Percentiles rank a stretch among this genome's conserved stretches.
These are phyloP conservation scores for Dactylellina leptospora DNA, from an alignment of 2,329 filamentous ascomycete species.

Conservation along the genomic window DNA sequence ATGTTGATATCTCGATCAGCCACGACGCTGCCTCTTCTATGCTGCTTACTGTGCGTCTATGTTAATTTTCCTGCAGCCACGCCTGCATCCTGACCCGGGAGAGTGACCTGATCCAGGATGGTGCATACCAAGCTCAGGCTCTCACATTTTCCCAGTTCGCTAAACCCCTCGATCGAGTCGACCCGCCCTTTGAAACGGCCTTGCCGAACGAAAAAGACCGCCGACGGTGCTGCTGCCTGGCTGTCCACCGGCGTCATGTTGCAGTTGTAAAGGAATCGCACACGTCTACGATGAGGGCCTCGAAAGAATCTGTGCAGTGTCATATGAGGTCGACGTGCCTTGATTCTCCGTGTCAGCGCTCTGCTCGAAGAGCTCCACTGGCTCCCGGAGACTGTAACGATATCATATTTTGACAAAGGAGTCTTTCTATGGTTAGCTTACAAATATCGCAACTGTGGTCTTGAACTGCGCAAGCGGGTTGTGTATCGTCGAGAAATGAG, in stretches of 20 bases:
- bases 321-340: too few relatives aligned
- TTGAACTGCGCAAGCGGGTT: too few relatives aligned
- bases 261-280: not conserved
- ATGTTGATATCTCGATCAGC: too few relatives aligned
- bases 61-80: not conserved
- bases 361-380: too few relatives aligned
- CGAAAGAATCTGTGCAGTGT: too few relatives aligned
- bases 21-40: not conserved
- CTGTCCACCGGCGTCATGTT: conserved; percentile 4
- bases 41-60: not conserved
- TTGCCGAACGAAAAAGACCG: not conserved
- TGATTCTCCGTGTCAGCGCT: too few relatives aligned
- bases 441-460: not conserved
- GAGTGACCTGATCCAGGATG: conserved; percentile 16
- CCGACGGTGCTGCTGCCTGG: conserved; percentile 11
- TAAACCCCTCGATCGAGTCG: conserved; percentile 7
- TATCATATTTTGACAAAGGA: too few relatives aligned
- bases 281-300: not conserved
- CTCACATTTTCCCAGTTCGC: not conserved
- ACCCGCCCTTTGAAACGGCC: conserved; percentile 8
- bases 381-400: too few relatives aligned
- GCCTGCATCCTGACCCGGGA: not conserved
- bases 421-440: too few relatives aligned
- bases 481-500: not conserved
- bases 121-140: not conserved